Conservation (phyloP, 352 stramenopile genomes). For the Globisporangium paroecandrum region DNA sequence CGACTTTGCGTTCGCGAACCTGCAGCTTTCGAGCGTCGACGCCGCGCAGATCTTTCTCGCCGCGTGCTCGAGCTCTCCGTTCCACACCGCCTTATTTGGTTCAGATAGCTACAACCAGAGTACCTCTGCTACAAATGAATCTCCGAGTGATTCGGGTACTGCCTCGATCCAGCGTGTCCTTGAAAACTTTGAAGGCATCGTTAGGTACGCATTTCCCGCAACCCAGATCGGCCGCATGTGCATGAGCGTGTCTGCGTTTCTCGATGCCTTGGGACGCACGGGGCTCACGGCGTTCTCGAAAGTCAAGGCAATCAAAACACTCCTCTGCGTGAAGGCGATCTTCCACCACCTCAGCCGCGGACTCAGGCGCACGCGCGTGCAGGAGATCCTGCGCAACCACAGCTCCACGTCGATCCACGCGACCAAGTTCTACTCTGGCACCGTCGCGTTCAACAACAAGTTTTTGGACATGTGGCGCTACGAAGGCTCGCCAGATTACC, state of each 20-base stretch:
- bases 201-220: constrained; percentile 42
- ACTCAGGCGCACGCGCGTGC: constrained; percentile 52
- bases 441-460: constrained; percentile 73
- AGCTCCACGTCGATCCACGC: constrained; percentile 61
- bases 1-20: constrained; percentile 68
- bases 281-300: constrained; percentile 55
- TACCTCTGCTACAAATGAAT: constrained; percentile 1
- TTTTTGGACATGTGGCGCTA: constrained; percentile 82
- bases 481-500: constrained; percentile 74
- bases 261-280: constrained; percentile 55
- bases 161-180: constrained; percentile 41
- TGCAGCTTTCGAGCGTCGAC: constrained; percentile 68
- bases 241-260: constrained; percentile 70
- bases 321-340: constrained; percentile 69
- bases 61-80: constrained; percentile 49
- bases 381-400: constrained; percentile 69
- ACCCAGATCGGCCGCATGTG: constrained; percentile 54
- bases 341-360: constrained; percentile 75
- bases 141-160: background rate
- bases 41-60: constrained; percentile 68
- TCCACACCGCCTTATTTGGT: constrained; percentile 33
- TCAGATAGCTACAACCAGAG: constrained; percentile 10
- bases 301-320: constrained; percentile 36
- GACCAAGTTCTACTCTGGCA: constrained; percentile 68
- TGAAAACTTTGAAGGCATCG: constrained; percentile 40